Conservation (phyloP, 164 flowering plant genomes). For the Tetracentron sinense region DNA sequence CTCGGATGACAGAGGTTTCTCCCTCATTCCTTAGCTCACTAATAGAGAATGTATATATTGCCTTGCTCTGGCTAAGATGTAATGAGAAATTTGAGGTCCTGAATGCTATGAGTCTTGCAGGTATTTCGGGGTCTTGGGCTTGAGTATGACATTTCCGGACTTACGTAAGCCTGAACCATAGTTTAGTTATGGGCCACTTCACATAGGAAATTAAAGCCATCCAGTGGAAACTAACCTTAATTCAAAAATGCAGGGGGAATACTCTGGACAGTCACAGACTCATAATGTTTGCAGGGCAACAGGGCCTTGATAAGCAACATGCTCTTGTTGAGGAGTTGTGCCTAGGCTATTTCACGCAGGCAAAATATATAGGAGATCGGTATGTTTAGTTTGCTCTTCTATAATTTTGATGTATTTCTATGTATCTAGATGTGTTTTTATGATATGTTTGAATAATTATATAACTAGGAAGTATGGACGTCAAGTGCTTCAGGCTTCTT, state of each 20-base stretch:
- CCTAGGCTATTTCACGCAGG: constrained; percentile 81
- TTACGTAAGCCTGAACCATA: constrained; percentile 53
- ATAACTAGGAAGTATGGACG: background rate
- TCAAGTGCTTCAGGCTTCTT: background rate
- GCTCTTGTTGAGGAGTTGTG: constrained; percentile 74
- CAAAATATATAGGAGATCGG: constrained; percentile 79
- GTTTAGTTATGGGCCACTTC: background rate
- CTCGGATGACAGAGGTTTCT: constrained; percentile 75
- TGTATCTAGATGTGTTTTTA: background rate
- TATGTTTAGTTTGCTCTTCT: constrained; percentile 16
- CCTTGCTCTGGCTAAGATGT: background rate
- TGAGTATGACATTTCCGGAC: constrained; percentile 64
- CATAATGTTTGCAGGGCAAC: constrained; percentile 65
- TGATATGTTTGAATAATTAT: background rate
- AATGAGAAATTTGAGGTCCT: background rate
- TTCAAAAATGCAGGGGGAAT: constrained; percentile 64
- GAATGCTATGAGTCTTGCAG: constrained; percentile 38
- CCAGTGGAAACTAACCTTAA: constrained; percentile 1
- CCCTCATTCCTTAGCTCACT: constrained; percentile 4
- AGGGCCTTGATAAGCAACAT: constrained; percentile 77
- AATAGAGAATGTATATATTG: background rate
- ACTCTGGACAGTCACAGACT: constrained; percentile 89
- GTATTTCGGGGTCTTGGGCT: constrained; percentile 55
- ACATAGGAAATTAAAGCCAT: background rate
- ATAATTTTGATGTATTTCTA: background rate